Evolutionary conservation across 768 basidiomycete genomes (phyloP).

Genomic region (Lepiota venenata): DNA sequence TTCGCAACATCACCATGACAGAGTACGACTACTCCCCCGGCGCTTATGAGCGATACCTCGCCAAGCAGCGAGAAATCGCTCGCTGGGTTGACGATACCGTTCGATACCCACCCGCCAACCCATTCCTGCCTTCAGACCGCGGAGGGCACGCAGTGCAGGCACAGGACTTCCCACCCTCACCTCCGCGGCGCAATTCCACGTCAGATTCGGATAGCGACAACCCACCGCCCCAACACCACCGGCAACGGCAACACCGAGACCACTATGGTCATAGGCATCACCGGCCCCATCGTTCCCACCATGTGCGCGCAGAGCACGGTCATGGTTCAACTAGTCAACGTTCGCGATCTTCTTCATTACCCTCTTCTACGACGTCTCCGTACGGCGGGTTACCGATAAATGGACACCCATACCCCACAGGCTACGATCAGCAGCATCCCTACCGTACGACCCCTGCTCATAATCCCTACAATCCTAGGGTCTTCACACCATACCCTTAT

Average conservation of each 20-base stretch:
- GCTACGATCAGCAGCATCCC: background rate
- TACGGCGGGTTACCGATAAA: background rate
- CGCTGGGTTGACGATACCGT: constrained; percentile 15
- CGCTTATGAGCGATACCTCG: constrained; percentile 15
- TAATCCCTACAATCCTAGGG: background rate
- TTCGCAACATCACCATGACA: constrained; percentile 11
- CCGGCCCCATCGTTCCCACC: background rate
- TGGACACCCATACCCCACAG: background rate
- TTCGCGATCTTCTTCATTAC: background rate
- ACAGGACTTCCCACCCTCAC: background rate
- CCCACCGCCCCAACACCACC: too few relatives aligned
- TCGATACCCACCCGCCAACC: constrained; percentile 9
- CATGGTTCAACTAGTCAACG: background rate
- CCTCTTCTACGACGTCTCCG: background rate
- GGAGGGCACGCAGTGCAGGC: background rate
- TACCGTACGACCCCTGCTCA: background rate
- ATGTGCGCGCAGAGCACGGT: background rate
- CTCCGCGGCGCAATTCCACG: background rate
- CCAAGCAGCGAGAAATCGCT: constrained; percentile 13
- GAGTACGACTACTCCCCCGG: constrained; percentile 19
- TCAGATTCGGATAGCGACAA: background rate
- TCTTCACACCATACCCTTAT: background rate
- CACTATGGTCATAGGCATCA: background rate
- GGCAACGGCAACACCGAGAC: background rate
- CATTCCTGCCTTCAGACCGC: background rate